Base-by-base conservation (phyloP, 2,329 filamentous ascomycete species). In the Cladophialophora immunda region DNA sequence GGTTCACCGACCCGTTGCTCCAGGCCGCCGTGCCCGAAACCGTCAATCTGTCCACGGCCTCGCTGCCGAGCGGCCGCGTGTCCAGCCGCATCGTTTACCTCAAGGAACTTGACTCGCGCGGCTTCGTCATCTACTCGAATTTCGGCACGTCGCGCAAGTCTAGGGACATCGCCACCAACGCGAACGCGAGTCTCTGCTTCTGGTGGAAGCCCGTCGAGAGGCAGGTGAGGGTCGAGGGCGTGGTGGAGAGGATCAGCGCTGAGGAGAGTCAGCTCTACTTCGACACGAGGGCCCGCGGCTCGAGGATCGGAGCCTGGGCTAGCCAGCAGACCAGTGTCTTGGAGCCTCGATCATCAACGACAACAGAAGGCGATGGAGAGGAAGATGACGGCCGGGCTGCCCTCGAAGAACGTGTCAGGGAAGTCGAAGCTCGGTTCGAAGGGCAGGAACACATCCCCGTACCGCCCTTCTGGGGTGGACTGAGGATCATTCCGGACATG, bases 41-140 rank as follows among this genome's bases (percentile, higher is more conserved):
- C 0, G 93, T 93, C 75, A 93, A 90, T 1, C 84, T 99, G 1
- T 91, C 93, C 3, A 99, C 95, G 0, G 93, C 94, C 0, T 83
- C 85, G 27, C 85, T 98, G 4, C 94, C 94, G 1, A 91, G 89
- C 0, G 95, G 95, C 68, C 89, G 91, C 55, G 91, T 98, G 22
- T 93, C 89, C 55, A 90, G 92, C 3, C 92, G 95, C 66, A 86
- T 93, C 72, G 93, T 99, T 41, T 99, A 98, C 81, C 86, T 99
- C 72, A 99, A 99, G 81, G 95, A 98, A 83, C 88, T 98, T 27
- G 94, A 98, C 78, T 79, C 83, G 62, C 74, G 79, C 4, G 93
- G 94, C 17, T 99, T 96, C 80, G 93, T 98, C 52, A 85, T 99
- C 57, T 99, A 98, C 84, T 91, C 88, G 75, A 99, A 99, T 79